Evolutionary conservation across 305 asterid species (phyloP).

Genomic region (Fraxinus albicans): DNA sequence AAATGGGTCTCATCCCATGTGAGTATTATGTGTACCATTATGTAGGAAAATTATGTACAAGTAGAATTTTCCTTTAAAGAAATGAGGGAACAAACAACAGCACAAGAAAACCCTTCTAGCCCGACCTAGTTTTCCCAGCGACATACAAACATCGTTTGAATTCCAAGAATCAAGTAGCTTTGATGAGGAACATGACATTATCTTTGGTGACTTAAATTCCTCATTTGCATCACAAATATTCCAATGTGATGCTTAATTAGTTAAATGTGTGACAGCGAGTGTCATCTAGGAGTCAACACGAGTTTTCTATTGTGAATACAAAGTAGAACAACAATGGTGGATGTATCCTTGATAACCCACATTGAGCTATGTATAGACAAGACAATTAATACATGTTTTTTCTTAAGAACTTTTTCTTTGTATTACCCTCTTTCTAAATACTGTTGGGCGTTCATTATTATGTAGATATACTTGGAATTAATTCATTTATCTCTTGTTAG

Average conservation of each 20-base stretch:
- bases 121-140: slow-evolving; percentile 75
- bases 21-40: too few relatives aligned
- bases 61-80: slow-evolving; percentile 33
- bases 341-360: background rate
- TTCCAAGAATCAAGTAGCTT: slow-evolving; percentile 62
- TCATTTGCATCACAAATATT: slow-evolving; percentile 58
- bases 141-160: slow-evolving; percentile 80
- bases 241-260: slow-evolving; percentile 44
- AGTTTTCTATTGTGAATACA: slow-evolving; percentile 5
- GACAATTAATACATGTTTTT: background rate
- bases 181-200: slow-evolving; percentile 56
- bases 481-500: background rate
- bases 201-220: slow-evolving; percentile 56
- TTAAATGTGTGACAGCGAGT: background rate
- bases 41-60: too few relatives aligned
- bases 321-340: background rate
- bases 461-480: background rate
- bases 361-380: background rate
- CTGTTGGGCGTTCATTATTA: background rate
- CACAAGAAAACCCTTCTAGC: slow-evolving; percentile 30
- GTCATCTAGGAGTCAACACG: background rate
- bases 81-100: slow-evolving; percentile 47
- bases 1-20: too few relatives aligned
- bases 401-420: background rate
- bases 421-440: background rate